These are phyloP conservation scores for Candida piceae DNA, from an alignment of 805 yeast species.

Conservation along the genomic window DNA sequence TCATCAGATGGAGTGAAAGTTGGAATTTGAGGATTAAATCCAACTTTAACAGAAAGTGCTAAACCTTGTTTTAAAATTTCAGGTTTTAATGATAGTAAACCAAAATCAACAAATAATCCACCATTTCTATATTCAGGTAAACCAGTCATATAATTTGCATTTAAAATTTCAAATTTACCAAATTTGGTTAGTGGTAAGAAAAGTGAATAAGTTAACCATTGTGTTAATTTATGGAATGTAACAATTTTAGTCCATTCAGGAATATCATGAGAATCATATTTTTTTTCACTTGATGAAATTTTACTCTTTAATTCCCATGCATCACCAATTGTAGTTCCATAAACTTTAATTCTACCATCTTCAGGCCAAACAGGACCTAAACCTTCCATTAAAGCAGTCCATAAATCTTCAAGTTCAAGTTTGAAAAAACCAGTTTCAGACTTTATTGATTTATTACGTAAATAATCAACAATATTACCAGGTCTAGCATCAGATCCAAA, in stretches of 20 bases:
- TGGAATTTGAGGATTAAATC: conserved; percentile 35
- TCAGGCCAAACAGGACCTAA: conserved; percentile 58
- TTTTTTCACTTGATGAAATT: conserved; percentile 14
- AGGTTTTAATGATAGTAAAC: conserved; percentile 43
- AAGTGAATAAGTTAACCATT: conserved; percentile 62
- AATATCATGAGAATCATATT: conserved; percentile 10
- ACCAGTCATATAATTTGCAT: conserved; percentile 45
- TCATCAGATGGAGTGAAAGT: conserved; percentile 51
- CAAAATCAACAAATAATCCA: conserved; percentile 55
- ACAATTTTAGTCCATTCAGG: conserved; percentile 41
- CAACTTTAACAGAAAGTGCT: conserved; percentile 27
- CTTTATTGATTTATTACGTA: conserved; percentile 24
- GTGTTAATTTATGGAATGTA: conserved; percentile 62
- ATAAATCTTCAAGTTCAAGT: conserved; percentile 43
- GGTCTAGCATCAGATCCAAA: conserved; percentile 35
- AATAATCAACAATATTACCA: conserved; percentile 50
- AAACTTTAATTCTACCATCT: conserved; percentile 44
- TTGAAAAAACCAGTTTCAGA: conserved; percentile 16
- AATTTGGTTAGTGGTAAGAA: conserved; percentile 45
- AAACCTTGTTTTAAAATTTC: conserved; percentile 36
- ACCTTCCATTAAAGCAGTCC: conserved; percentile 55
- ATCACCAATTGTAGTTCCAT: conserved; percentile 54
- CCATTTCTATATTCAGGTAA: conserved; percentile 63
- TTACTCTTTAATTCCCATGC: conserved; percentile 49
- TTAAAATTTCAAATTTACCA: conserved; percentile 37